phyloP scores from a whole-genome alignment of 2,329 filamentous ascomycete genomes.

The Xylariaceae sp. region DNA sequence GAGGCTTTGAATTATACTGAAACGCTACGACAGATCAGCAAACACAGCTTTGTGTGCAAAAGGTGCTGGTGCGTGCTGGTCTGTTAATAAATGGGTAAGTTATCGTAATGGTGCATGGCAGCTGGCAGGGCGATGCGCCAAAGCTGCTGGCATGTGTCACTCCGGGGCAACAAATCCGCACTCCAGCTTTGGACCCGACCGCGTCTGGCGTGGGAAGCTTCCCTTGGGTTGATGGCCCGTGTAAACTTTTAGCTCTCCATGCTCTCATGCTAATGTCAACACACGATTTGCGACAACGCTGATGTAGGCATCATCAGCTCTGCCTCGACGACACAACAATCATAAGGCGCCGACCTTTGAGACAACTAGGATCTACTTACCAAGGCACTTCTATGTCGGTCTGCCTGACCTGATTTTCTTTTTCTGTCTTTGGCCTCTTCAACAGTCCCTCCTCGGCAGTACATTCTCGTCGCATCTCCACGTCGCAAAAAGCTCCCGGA shows the following conservation, averaged over 20 bases:
- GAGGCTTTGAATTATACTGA: too few species aligned
- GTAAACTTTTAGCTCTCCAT: neutral
- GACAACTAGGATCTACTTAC: neutral
- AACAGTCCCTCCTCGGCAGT: neutral
- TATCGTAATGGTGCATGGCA: too few species aligned
- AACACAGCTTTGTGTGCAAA: neutral
- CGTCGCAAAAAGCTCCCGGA: constrained; percentile 7
- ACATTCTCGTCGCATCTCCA: constrained; percentile 3
- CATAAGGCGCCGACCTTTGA: neutral
- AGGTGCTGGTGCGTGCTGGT: too few species aligned
- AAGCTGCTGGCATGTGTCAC: too few species aligned
- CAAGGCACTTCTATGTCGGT: neutral
- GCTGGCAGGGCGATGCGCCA: too few species aligned
- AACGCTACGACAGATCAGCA: neutral
- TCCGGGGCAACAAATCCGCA: too few species aligned
- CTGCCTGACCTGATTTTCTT: neutral
- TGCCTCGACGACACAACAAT: neutral
- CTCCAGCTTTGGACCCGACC: too few species aligned
- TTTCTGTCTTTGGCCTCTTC: neutral
- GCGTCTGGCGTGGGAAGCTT: too few species aligned
- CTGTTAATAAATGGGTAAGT: too few species aligned
- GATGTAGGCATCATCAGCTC: too few species aligned
- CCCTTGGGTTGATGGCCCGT: neutral
- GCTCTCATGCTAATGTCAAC: neutral
- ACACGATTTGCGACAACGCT: neutral